A percentile compares a stretch with the other conserved stretches of the same genome.
Conservation (phyloP, 805 yeast genomes). For the Metschnikowia gelsemii region DNA sequence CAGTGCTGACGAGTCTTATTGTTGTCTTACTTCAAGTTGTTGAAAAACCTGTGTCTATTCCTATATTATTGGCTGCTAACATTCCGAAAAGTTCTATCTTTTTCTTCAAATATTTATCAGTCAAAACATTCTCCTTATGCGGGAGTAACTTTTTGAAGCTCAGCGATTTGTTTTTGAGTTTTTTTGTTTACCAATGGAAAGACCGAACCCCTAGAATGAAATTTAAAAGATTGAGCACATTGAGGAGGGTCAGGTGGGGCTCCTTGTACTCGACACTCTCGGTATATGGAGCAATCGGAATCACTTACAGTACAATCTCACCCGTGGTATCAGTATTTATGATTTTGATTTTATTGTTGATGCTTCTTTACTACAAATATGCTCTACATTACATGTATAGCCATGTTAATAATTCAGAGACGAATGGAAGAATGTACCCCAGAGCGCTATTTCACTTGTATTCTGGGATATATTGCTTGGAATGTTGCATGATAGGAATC, state of each 20-base stretch:
- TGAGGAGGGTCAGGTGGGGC: slow-evolving; percentile 69
- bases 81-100: slow-evolving; percentile 85
- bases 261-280: slow-evolving; percentile 73
- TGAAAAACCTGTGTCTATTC: slow-evolving; percentile 70
- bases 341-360: slow-evolving; percentile 51
- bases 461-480: slow-evolving; percentile 79
- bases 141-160: slow-evolving; percentile 70
- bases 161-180: slow-evolving; percentile 46
- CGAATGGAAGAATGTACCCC: slow-evolving; percentile 70
- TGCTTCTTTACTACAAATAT: slow-evolving; percentile 68
- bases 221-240: slow-evolving; percentile 42
- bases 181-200: slow-evolving; percentile 33
- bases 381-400: slow-evolving; percentile 58
- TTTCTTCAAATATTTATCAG: slow-evolving; percentile 71
- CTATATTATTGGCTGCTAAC: slow-evolving; percentile 69
- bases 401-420: slow-evolving; percentile 54
- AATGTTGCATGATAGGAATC: slow-evolving; percentile 73
- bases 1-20: slow-evolving; percentile 76
- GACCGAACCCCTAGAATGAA: slow-evolving; percentile 63
- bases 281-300: slow-evolving; percentile 72
- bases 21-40: slow-evolving; percentile 60
- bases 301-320: slow-evolving; percentile 75
- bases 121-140: slow-evolving; percentile 73
- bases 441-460: slow-evolving; percentile 73
- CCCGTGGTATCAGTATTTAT: slow-evolving; percentile 71